Percentiles rank a stretch among this genome's conserved stretches.
These are phyloP conservation scores for Cudoniella acicularis DNA, from an alignment of 495 filamentous ascomycete genomes.

Conservation along the genomic window DNA sequence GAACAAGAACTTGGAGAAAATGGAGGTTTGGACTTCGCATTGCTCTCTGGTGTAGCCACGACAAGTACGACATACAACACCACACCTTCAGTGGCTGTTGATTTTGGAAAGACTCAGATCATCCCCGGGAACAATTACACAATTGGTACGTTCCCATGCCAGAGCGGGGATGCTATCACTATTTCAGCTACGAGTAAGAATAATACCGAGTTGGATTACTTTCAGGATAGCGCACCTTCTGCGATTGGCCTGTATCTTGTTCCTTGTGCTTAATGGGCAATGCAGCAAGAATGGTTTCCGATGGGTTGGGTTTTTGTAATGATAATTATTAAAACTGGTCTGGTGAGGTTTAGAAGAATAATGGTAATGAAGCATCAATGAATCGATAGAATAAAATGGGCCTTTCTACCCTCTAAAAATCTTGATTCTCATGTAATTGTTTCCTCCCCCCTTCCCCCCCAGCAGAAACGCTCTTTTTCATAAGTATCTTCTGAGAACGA, in stretches of 20 bases:
- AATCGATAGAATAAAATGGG: neutral
- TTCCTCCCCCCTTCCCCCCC: too few species aligned
- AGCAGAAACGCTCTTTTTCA: too few species aligned
- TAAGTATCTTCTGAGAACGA: too few species aligned
- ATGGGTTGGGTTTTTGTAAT: too few species aligned
- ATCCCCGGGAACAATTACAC: constrained; percentile 53
- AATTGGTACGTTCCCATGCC: constrained; percentile 53
- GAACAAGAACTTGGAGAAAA: constrained; percentile 16
- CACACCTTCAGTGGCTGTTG: constrained; percentile 39
- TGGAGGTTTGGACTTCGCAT: constrained; percentile 51
- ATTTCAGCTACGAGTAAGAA: constrained; percentile 47
- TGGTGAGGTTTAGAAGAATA: neutral
- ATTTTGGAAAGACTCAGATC: constrained; percentile 46
- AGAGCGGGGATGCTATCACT: constrained; percentile 44
- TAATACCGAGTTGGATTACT: constrained; percentile 54
- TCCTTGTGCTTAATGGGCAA: constrained; percentile 25
- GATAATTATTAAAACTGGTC: too few species aligned
- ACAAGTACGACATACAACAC: constrained; percentile 48
- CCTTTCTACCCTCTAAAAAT: neutral
- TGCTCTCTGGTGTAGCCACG: constrained; percentile 37
- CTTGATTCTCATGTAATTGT: too few species aligned
- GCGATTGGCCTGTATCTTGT: constrained; percentile 62
- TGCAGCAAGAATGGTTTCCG: neutral
- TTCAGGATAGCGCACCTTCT: constrained; percentile 58
- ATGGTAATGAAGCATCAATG: neutral